Base-by-base conservation (phyloP, 441 rosid genomes). In the Brassica hybrid region DNA sequence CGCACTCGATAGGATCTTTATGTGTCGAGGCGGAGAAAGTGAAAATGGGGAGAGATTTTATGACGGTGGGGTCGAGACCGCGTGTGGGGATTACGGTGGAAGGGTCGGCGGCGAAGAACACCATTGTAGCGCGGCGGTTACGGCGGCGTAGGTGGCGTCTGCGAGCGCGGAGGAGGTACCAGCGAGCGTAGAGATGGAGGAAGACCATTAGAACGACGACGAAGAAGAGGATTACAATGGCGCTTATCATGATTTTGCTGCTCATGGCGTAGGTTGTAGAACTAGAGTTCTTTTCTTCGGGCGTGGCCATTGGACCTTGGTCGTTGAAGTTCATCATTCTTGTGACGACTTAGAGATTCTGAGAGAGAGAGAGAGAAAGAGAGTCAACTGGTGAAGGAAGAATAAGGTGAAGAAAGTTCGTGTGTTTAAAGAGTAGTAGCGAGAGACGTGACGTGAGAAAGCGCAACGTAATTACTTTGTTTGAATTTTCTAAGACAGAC, bases 171-270 rank as follows among this genome's bases (percentile, higher is more conserved):
- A 84, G 84, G 67, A 93, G 87, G 80, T 87, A 85, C 91, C 90
- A 92, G 45, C 93, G 96, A 25, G 94, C 92, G 82, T 90, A 92
- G 73, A 90, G 86, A 71, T 90, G 98, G 82, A 94, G 85, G 57
- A 74, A 78, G 57, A 91, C 77, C 86, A 91, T 86, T 74, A 88
- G 36, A 60, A 91, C 18, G 36, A 91, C 89, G 17, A 91, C 86
- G 81, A 93, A 84, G 84, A 94, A 89, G 76, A 94, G 83, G 56
- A 93, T 64, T 1, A 87, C 76, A 5, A 94, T 87, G 1, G 93
- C 87, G 66, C 74, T 84, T 10, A 94, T 83, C 98, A 93, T 89
- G 52, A 93, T 86, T 71, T 67, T 85, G 27, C 98, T 93, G 77
- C 88, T 88, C 23, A 83, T 41, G 13, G 85, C 93, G 72, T 85